Evolutionary conservation across 441 rosid genomes (phyloP), one percentile per base, ranked within the genome.

Genomic region (Jatropha podagrica): DNA sequence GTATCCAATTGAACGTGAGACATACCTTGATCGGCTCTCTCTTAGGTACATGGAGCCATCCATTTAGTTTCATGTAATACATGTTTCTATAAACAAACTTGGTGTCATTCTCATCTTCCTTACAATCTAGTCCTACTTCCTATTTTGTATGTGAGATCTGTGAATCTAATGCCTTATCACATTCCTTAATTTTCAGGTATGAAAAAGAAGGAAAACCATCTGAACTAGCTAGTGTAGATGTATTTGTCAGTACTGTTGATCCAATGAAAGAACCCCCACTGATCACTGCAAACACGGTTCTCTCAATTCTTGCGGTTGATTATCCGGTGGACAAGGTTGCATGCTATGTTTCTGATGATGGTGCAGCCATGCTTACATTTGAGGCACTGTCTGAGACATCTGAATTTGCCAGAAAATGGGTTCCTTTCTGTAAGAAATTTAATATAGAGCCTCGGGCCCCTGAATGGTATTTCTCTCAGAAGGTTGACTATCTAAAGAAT

Each of bases 291-390:
- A 96, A 96, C 83, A 96, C 99, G 0, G 97, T 96, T 78, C 88
- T 96, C 72, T 96, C 99, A n/a, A 96, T 96, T 81, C 96, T 96
- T 62, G 89, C 99, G 23, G 99, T 94, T 41, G 99, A 96, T 78
- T 96, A 96, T 85, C 98, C 99, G 0, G 94, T 94, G 15, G 93
- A 94, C 71, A 94, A 89, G 77, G 98, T 96, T 70, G 93, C 97
- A 46, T 96, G 99, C 80, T 96, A 96, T 83, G 99, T 96, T 18
- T 94, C 99, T 59, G 99, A 96, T 78, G 99, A 96, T 74, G 99
- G 99, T 71, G 99, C 99, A 69, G 98, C 99, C 13, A 96, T 96
- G 99, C 98, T 94, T 56, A 94, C 98, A n/a, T 94, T 96, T 63
- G 99, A 96, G 87, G 97, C 99, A 65, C 90, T 96, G 17, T 96